Evolutionary conservation across 768 basidiomycete species (phyloP).

Genomic region (Pulveroboletus frians): DNA sequence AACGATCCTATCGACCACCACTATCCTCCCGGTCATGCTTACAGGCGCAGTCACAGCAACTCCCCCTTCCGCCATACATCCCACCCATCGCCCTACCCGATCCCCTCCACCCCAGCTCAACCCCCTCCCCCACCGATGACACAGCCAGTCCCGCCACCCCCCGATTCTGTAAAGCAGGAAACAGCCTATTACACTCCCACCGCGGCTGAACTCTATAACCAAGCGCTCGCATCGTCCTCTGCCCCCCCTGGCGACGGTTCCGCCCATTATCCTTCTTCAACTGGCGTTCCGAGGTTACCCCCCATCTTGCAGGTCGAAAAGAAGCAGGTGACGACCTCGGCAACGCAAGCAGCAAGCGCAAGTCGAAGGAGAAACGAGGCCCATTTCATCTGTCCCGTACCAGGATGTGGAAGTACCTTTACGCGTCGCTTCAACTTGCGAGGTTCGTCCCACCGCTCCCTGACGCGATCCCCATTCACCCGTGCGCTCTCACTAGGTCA

Average conservation of each 20-base stretch:
- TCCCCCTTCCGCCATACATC: constrained; percentile 36
- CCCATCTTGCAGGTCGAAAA: constrained; percentile 89
- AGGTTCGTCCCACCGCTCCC: constrained; percentile 42
- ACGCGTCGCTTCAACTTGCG: constrained; percentile 86
- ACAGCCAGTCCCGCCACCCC: constrained; percentile 14
- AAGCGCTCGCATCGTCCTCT: constrained; percentile 35
- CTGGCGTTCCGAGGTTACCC: constrained; percentile 52
- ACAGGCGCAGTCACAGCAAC: constrained; percentile 30
- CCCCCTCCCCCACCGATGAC: constrained; percentile 27
- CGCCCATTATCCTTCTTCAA: constrained; percentile 27
- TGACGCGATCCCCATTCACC: constrained; percentile 4
- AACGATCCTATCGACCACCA: constrained; percentile 32
- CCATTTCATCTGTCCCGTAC: constrained; percentile 88
- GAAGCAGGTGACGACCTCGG: constrained; percentile 91
- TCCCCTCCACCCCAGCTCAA: constrained; percentile 30
- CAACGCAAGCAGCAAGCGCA: constrained; percentile 88
- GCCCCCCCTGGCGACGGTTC: constrained; percentile 19
- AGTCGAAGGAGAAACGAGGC: constrained; percentile 88
- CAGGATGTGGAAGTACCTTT: constrained; percentile 96
- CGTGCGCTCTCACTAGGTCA: constrained; percentile 52
- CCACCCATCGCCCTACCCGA: constrained; percentile 36
- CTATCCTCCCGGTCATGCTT: constrained; percentile 32
- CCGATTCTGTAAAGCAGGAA: constrained; percentile 38
- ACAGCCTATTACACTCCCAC: constrained; percentile 43
- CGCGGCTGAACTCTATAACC: constrained; percentile 52